Evolutionary conservation across 2,329 filamentous ascomycete genomes (phyloP).

Genomic region (Alternaria sp.): DNA sequence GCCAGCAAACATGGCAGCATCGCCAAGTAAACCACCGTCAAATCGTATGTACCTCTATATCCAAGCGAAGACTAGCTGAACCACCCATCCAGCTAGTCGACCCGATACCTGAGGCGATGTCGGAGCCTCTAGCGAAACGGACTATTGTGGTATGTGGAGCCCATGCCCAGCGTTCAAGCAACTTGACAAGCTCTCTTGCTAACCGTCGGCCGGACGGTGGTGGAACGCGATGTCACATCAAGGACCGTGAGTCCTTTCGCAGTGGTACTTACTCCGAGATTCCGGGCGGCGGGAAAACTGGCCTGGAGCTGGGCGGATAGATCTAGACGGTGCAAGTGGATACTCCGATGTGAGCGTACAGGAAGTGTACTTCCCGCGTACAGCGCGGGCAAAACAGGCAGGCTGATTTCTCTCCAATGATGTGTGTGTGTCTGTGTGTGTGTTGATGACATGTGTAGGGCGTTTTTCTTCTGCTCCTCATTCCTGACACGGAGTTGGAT

Average conservation of each 20-base stretch:
- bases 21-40: not conserved
- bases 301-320: not conserved
- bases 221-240: slow-evolving; percentile 1
- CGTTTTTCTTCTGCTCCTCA: no score
- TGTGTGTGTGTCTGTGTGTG: no score
- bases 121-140: not conserved
- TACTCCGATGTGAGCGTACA: not conserved
- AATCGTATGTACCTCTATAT: not conserved
- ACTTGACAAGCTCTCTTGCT: not conserved
- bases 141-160: not conserved
- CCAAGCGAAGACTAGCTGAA: slow-evolving; percentile 1
- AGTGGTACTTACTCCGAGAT: not conserved
- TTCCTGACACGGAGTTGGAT: no score
- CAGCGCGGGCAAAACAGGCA: no score
- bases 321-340: not conserved
- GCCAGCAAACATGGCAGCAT: not conserved
- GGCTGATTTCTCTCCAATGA: no score
- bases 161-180: not conserved
- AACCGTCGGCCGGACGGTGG: no score
- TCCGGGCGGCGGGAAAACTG: not conserved
- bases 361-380: not conserved
- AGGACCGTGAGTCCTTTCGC: not conserved
- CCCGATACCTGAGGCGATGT: not conserved
- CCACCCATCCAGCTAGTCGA: not conserved
- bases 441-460: no score